These are phyloP conservation scores for Plasmodium vivax DNA, from an alignment of 169 alveolate species.

Conservation along the genomic window DNA sequence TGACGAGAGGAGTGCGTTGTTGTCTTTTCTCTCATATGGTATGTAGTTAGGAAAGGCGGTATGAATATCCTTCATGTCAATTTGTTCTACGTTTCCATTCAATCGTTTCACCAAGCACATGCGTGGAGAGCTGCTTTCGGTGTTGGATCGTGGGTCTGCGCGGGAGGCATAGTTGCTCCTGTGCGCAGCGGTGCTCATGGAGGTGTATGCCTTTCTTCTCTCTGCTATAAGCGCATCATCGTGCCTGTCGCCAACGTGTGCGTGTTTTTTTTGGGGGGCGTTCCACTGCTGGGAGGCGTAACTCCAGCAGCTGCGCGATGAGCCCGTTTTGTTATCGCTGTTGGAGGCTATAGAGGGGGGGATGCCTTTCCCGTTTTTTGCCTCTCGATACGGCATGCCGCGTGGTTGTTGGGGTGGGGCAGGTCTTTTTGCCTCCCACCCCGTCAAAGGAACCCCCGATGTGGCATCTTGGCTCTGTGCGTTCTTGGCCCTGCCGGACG, in stretches of 20 bases:
- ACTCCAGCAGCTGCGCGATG: neutral
- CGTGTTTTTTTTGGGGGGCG: neutral
- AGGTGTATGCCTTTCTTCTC: neutral
- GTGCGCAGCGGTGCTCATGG: neutral
- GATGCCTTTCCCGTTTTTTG: neutral
- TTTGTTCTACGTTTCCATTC: slow-evolving; percentile 36
- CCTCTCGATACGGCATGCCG: neutral
- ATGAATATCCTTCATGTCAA: neutral
- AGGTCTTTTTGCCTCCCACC: neutral
- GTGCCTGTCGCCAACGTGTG: neutral
- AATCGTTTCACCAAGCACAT: slow-evolving; percentile 20
- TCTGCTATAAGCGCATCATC: neutral
- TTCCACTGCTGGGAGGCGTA: neutral
- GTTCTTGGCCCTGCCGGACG: neutral
- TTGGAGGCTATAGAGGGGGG: neutral
- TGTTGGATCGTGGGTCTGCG: neutral
- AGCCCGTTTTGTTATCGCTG: neutral
- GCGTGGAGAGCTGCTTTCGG: neutral
- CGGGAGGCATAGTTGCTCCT: neutral
- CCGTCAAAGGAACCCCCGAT: neutral
- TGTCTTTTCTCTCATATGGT: slow-evolving; percentile 33
- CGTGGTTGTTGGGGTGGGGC: neutral
- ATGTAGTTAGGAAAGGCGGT: slow-evolving; percentile 30
- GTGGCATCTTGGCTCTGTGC: neutral
- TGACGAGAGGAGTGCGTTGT: neutral